Evolutionary conservation across 129 eudicot genomes (phyloP).

Genomic region (Oenanthe sinensis): DNA sequence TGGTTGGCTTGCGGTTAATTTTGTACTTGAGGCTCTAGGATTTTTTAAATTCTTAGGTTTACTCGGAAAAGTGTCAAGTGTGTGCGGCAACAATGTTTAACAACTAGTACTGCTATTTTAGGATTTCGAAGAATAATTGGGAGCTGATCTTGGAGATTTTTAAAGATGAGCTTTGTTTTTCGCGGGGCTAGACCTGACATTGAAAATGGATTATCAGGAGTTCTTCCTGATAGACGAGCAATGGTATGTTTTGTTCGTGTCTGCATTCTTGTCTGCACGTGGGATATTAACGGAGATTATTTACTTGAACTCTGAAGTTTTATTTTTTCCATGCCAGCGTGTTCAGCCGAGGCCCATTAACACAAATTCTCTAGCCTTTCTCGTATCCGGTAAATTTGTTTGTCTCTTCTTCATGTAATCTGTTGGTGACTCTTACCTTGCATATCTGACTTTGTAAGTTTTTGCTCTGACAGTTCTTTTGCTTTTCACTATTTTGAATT

Average conservation of each 20-base stretch:
- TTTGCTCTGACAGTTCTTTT: slow-evolving; percentile 22
- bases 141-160: not conserved
- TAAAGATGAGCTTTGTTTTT: slow-evolving; percentile 28
- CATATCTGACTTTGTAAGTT: not conserved
- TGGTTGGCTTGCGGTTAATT: not conserved
- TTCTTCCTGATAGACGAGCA: slow-evolving; percentile 20
- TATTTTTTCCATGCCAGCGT: slow-evolving; percentile 12
- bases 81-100: not conserved
- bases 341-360: slow-evolving; percentile 27
- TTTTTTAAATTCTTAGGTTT: not conserved
- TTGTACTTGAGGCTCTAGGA: not conserved
- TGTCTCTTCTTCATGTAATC: not conserved
- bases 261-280: not conserved
- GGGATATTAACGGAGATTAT: not conserved
- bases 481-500: slow-evolving; percentile 31
- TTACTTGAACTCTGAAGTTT: not conserved
- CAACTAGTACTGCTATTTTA: not conserved
- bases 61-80: not conserved
- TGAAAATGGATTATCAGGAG: slow-evolving; percentile 31
- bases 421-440: not conserved
- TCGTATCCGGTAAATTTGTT: slow-evolving; percentile 19
- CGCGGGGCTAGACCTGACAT: slow-evolving; percentile 30
- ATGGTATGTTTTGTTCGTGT: slow-evolving; percentile 13
- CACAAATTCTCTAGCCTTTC: slow-evolving; percentile 30
- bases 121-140: not conserved